These are phyloP conservation scores for Sclerotinia sclerotiorum DNA, from an alignment of 2,329 filamentous ascomycete genomes.

Conservation along the genomic window DNA sequence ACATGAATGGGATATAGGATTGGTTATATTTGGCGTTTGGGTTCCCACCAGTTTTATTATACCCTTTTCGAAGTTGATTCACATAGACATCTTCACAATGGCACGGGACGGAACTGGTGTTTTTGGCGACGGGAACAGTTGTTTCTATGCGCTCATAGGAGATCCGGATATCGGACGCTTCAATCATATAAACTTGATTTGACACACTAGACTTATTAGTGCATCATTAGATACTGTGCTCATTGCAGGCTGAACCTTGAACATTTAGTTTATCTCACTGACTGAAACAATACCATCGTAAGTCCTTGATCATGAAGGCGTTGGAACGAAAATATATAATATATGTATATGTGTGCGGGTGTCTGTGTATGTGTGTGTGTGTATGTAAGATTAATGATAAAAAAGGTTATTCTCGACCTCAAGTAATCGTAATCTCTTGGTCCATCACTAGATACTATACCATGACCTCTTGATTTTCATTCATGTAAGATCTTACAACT, in stretches of 20 bases:
- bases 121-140: neutral
- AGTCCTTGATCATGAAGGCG: neutral
- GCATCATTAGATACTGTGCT: neutral
- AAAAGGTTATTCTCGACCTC: no score
- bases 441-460: no score
- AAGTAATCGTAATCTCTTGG: no score
- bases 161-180: neutral
- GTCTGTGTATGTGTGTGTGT: no score
- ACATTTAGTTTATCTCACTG: neutral
- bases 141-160: neutral
- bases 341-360: no score
- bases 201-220: neutral
- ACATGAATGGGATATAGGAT: conserved; percentile 29
- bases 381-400: no score
- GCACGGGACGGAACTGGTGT: neutral
- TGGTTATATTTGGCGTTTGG: conserved; percentile 14
- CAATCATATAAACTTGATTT: neutral
- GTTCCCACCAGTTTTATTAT: conserved; percentile 11
- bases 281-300: neutral
- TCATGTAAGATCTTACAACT: no score
- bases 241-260: neutral
- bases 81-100: conserved; percentile 1
- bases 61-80: conserved; percentile 15
- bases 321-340: no score
- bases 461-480: no score